Conservation (phyloP, 352 stramenopile species). For the Globisporangium megalacanthum region DNA sequence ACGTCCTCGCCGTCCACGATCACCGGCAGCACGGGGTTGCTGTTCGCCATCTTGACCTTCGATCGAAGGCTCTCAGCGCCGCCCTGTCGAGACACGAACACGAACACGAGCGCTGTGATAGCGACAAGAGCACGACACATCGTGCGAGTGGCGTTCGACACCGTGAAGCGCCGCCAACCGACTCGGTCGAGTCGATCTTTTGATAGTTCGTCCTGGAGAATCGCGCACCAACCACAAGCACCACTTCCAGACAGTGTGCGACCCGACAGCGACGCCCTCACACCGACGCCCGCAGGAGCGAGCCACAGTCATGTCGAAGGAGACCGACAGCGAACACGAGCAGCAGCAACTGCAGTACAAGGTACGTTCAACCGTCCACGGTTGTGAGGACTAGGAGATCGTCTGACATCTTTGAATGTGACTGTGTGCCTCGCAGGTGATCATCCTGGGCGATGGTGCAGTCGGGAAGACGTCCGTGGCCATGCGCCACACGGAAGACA, state of each 20-base stretch:
- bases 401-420: not conserved
- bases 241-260: no score
- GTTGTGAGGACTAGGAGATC: not conserved
- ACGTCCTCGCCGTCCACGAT: slow-evolving; percentile 21
- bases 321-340: slow-evolving; percentile 80
- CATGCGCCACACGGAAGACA: slow-evolving; percentile 88
- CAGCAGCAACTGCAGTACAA: slow-evolving; percentile 87
- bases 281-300: not conserved
- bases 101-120: not conserved
- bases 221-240: no score
- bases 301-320: slow-evolving; percentile 57
- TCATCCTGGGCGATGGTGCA: slow-evolving; percentile 91
- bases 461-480: slow-evolving; percentile 95
- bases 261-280: not conserved
- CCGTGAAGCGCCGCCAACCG: not conserved
- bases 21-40: slow-evolving; percentile 34
- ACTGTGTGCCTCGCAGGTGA: slow-evolving; percentile 51
- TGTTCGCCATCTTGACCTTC: slow-evolving; percentile 32
- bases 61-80: slow-evolving; percentile 8
- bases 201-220: no score
- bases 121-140: not conserved
- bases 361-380: slow-evolving; percentile 17
- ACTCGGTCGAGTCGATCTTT: no score
- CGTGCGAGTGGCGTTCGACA: not conserved
- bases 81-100: not conserved